Base-by-base conservation (phyloP, 2,329 filamentous ascomycete genomes). In the Aspergillus ustus region DNA sequence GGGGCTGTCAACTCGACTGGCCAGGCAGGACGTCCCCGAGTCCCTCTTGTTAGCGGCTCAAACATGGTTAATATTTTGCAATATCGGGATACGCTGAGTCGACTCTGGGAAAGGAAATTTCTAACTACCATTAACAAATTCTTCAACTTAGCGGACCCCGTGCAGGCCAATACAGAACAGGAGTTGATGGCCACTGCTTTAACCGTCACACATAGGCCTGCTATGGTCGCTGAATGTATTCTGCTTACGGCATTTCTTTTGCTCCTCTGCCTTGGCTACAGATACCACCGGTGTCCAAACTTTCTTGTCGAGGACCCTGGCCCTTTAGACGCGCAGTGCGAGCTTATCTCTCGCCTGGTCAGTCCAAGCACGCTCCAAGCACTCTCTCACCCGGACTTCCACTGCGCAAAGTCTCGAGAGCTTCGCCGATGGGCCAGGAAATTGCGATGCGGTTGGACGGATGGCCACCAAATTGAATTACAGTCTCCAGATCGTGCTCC, bases 291-390 rank as follows among this genome's bases (percentile, higher is more conserved):
- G 0, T 64, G 67, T 4, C 61, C 56, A 3, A 69, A 60, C n/a
- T 63, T 70, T 15, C 60, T 70, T 8, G 57, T 29, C 8, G 51
- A 44, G 15, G 68, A 70, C 22, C 68, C 67, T 3, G 63, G 67
- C 2, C 64, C 68, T 2, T 67, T 70, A 8, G 63, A 58, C 7
- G 67, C 67, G 8, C 67, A 70, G 46, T 70, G 64, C 31, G 57
- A 54, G 0, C 44, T 67, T 5, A 31, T 70, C 17, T 52, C 63
- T 3, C 49, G 65, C 19, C 43, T 59, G 2, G 62, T 69, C 17
- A 45, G 44, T 15, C 50, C 66, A 1, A 25, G 40, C 7, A 51
- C 50, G n/a, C 34, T 31, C 2, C 25, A 62, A 6, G 63, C 60
- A 2, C 50, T 59, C 3, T 59, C 61, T 1, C 52, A 61, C 45